Conservation (phyloP, 1,284 basidiomycete genomes). For the Ganoderma sinense region DNA sequence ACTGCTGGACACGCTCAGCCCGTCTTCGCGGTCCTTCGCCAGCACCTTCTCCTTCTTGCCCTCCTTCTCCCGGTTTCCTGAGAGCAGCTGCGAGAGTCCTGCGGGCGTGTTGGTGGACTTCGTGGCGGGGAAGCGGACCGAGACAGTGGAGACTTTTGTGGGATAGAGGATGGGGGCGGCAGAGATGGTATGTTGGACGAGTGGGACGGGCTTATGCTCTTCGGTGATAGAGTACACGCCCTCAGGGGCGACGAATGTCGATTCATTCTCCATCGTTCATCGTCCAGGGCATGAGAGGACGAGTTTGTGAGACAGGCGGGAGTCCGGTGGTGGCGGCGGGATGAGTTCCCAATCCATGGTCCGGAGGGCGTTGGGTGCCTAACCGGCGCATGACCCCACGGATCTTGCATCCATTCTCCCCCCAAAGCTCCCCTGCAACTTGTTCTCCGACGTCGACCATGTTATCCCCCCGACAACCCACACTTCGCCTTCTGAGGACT, state of each 20-base stretch:
- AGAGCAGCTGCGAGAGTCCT: constrained; percentile 72
- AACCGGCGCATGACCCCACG: constrained; percentile 27
- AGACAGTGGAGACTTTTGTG: constrained; percentile 67
- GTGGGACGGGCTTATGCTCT: constrained; percentile 72
- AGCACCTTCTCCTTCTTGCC: constrained; percentile 53
- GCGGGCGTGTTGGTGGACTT: constrained; percentile 61
- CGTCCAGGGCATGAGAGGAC: constrained; percentile 21
- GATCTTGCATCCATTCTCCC: constrained; percentile 27
- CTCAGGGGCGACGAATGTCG: constrained; percentile 85
- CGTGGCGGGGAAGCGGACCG: constrained; percentile 65
- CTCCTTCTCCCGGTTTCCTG: constrained; percentile 64
- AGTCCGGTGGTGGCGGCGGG: constrained; percentile 24
- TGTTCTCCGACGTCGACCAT: constrained; percentile 34
- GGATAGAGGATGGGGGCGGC: constrained; percentile 60
- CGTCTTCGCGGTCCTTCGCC: constrained; percentile 56
- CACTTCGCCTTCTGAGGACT: constrained; percentile 26
- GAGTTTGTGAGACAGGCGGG: constrained; percentile 3
- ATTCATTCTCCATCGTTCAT: constrained; percentile 76
- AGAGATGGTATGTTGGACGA: constrained; percentile 54
- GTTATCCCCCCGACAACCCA: constrained; percentile 31
- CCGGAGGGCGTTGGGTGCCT: constrained; percentile 1
- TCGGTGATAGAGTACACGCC: constrained; percentile 88
- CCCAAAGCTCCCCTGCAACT: constrained; percentile 10
- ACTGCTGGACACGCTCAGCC: constrained; percentile 78
- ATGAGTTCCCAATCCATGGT: background rate